phyloP scores from a whole-genome alignment of 495 filamentous ascomycete species.

The Viridothelium virens region DNA sequence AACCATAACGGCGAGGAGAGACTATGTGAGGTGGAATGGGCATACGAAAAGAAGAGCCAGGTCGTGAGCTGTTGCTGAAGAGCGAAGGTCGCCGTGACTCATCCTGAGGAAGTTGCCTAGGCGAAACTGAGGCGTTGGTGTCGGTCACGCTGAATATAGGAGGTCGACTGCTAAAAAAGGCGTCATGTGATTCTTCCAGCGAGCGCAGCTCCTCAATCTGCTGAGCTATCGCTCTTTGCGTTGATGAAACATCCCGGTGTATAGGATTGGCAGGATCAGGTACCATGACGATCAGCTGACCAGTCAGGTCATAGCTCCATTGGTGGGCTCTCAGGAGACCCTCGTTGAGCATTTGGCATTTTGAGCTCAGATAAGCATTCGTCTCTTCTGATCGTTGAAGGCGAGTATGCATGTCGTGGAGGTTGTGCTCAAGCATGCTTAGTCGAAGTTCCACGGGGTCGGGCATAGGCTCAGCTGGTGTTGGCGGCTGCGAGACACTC shows the following conservation, averaged over 20 bases:
- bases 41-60: constrained; percentile 55
- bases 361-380: constrained; percentile 65
- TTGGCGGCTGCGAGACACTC: constrained; percentile 60
- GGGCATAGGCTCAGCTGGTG: constrained; percentile 72
- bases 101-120: constrained; percentile 80
- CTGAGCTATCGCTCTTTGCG: constrained; percentile 79
- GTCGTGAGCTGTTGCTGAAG: constrained; percentile 37
- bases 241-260: constrained; percentile 57
- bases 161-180: constrained; percentile 64
- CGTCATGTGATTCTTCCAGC: constrained; percentile 72
- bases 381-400: constrained; percentile 77
- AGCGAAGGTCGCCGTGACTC: constrained; percentile 63
- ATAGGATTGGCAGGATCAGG: constrained; percentile 56
- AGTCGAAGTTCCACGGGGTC: constrained; percentile 71
- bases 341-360: constrained; percentile 75
- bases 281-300: constrained; percentile 59
- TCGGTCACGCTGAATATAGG: constrained; percentile 71
- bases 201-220: constrained; percentile 64
- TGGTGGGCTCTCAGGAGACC: constrained; percentile 70
- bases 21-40: constrained; percentile 70
- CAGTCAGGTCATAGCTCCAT: constrained; percentile 72
- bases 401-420: constrained; percentile 72
- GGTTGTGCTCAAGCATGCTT: constrained; percentile 65
- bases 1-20: constrained; percentile 75
- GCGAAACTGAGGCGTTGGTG: constrained; percentile 73